These are phyloP conservation scores for Noccaea bulbosa DNA, from an alignment of 345 rosid genomes.

Conservation along the genomic window DNA sequence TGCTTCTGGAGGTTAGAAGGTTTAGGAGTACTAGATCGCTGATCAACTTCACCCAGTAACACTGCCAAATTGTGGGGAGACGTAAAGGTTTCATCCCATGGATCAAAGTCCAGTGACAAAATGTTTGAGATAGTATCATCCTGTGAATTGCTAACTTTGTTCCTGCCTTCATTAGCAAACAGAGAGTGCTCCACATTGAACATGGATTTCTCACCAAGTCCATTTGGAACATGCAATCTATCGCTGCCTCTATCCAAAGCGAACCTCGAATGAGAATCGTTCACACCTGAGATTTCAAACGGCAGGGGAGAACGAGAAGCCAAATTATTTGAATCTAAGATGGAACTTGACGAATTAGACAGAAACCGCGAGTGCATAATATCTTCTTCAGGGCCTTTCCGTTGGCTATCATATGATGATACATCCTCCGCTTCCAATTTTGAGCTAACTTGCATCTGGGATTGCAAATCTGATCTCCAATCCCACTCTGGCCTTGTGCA, in stretches of 20 bases:
- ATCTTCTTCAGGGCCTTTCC: conserved; percentile 65
- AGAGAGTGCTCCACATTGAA: conserved; percentile 44
- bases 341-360: conserved; percentile 53
- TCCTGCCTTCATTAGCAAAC: conserved; percentile 50
- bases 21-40: conserved; percentile 56
- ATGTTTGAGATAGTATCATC: conserved; percentile 72
- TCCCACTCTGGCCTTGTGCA: conserved; percentile 43
- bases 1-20: conserved; percentile 63
- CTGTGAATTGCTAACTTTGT: conserved; percentile 50
- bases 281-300: conserved; percentile 38
- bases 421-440: conserved; percentile 61
- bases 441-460: conserved; percentile 35
- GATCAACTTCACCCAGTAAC: conserved; percentile 63
- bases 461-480: conserved; percentile 47
- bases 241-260: conserved; percentile 50
- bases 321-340: conserved; percentile 49
- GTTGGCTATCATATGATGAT: conserved; percentile 63
- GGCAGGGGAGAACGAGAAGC: conserved; percentile 53
- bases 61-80: conserved; percentile 61
- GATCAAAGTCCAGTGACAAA: conserved; percentile 69
- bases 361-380: conserved; percentile 44
- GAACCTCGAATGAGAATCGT: conserved; percentile 43
- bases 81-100: conserved; percentile 75
- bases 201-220: conserved; percentile 53
- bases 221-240: conserved; percentile 49